These are phyloP conservation scores for Ophiosphaerella narmari DNA, from an alignment of 2,329 filamentous ascomycete genomes.

Conservation along the genomic window DNA sequence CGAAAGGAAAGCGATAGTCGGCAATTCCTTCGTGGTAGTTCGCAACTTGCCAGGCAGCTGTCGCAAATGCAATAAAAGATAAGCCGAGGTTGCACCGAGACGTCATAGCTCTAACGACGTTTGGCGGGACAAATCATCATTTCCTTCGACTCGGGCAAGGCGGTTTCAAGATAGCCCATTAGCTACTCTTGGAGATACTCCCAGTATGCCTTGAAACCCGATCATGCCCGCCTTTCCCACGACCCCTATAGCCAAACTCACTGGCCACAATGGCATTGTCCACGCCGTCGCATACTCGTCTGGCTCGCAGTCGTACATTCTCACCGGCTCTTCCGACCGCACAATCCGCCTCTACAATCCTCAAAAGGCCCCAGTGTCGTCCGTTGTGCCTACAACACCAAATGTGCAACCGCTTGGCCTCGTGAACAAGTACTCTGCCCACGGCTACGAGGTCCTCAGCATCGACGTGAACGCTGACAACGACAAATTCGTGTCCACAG, in stretches of 20 bases:
- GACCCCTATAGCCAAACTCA: conserved; percentile 46
- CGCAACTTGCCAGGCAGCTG: conserved; percentile 3
- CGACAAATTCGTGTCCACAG: conserved; percentile 80
- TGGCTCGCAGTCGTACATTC: conserved; percentile 60
- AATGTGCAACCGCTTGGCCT: conserved; percentile 51
- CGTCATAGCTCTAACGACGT: conserved; percentile 24
- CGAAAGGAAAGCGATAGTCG: neutral
- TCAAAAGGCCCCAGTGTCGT: conserved; percentile 51
- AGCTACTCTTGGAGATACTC: neutral
- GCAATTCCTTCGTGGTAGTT: conserved; percentile 1
- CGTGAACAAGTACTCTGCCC: conserved; percentile 86
- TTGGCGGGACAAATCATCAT: conserved; percentile 4
- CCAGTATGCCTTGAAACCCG: conserved; percentile 27
- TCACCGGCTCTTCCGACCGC: conserved; percentile 86
- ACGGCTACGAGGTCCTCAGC: conserved; percentile 90
- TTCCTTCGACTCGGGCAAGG: neutral
- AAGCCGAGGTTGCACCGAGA: conserved; percentile 17
- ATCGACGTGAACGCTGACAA: conserved; percentile 76
- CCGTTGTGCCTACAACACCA: conserved; percentile 40
- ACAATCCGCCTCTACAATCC: conserved; percentile 87
- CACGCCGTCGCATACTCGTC: conserved; percentile 58
- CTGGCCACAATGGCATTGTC: conserved; percentile 52
- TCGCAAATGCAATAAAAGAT: conserved; percentile 21
- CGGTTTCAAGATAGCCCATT: neutral
- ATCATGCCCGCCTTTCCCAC: conserved; percentile 49